These are phyloP conservation scores for Nitzschia sp. DNA, from an alignment of 108 stramenopile genomes.

Conservation along the genomic window DNA sequence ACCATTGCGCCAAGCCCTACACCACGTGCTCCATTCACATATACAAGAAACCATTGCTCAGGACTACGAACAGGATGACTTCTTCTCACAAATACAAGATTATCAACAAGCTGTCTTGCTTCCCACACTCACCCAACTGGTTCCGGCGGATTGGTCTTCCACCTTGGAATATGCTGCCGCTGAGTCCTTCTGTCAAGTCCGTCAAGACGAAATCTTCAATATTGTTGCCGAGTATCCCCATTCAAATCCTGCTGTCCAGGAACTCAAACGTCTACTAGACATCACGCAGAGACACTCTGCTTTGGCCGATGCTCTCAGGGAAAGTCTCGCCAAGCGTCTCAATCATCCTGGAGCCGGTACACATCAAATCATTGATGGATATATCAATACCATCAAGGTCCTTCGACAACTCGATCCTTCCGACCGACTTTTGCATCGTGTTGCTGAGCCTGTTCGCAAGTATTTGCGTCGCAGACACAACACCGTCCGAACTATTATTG, in stretches of 20 bases:
- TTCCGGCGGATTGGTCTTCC: constrained; percentile 49
- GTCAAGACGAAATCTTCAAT: constrained; percentile 75
- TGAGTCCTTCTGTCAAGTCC: constrained; percentile 59
- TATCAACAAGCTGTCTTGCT: constrained; percentile 54
- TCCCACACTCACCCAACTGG: constrained; percentile 46
- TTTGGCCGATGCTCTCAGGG: constrained; percentile 48
- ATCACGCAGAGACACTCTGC: constrained; percentile 42
- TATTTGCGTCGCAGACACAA: constrained; percentile 85
- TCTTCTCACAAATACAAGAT: constrained; percentile 39
- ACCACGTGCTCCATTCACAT: constrained; percentile 35
- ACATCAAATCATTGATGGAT: constrained; percentile 92
- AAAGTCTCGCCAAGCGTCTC: constrained; percentile 70
- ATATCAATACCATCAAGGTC: constrained; percentile 90
- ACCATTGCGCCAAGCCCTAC: constrained; percentile 50
- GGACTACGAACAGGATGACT: constrained; percentile 51
- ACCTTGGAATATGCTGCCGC: constrained; percentile 48
- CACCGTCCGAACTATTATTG: constrained; percentile 95
- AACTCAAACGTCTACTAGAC: constrained; percentile 62
- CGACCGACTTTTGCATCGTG: constrained; percentile 81
- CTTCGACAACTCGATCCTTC: constrained; percentile 82
- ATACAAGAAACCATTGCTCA: constrained; percentile 42
- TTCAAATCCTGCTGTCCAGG: constrained; percentile 66
- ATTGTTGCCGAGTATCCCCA: constrained; percentile 83
- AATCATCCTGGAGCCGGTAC: constrained; percentile 95
- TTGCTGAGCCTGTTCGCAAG: constrained; percentile 83